Evolutionary conservation across 2,329 filamentous ascomycete genomes (phyloP), one percentile per base, ranked within the genome.

Genomic region (Cladosporium halotolerans): DNA sequence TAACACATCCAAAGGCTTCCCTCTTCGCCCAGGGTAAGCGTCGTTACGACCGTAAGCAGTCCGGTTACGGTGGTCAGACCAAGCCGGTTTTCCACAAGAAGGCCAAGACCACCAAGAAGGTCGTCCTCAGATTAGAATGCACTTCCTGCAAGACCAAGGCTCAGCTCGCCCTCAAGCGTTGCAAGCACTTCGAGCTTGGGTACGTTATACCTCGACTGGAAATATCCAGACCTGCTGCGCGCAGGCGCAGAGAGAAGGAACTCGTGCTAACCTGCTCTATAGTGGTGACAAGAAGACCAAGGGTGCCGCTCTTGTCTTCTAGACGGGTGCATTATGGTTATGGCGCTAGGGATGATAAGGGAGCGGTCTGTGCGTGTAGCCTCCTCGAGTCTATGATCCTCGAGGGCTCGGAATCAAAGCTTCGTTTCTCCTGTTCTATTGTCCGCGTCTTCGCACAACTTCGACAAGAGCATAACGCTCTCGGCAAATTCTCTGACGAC

Each of bases 211-310:
- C 9, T 14, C 14, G 14, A n/a, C 23, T 28, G 23, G 23, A 43
- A 51, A 13, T 42, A 3, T 33, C 9, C 13, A 32, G 28, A 39
- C 31, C 28, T 28, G 46, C 38, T 14, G 3, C 19, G 19, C 33
- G 40, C 32, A 45, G 4, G 28, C 33, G 9, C 51, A 56, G 6
- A 16, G 23, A 14, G 39, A 39, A 48, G 48, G 64, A 70, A 62
- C 76, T 16, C 11, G 81, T 72, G 81, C 69, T 46, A 54, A 56
- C 58, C 60, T 62, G 57, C 49, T 16, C 60, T 57, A 70, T 68
- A 95, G 93, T 86, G 93, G 93, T 85, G 93, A 99, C 87, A 99
- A 99, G 91, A 99, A 99, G 89, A 99, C 93, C 71, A 99, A 99
- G 90, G 93, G 93, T 87, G 93, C 93, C 71, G 93, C 93, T 78